phyloP scores from a whole-genome alignment of 345 rosid genomes.

The Salix suchowensis region DNA sequence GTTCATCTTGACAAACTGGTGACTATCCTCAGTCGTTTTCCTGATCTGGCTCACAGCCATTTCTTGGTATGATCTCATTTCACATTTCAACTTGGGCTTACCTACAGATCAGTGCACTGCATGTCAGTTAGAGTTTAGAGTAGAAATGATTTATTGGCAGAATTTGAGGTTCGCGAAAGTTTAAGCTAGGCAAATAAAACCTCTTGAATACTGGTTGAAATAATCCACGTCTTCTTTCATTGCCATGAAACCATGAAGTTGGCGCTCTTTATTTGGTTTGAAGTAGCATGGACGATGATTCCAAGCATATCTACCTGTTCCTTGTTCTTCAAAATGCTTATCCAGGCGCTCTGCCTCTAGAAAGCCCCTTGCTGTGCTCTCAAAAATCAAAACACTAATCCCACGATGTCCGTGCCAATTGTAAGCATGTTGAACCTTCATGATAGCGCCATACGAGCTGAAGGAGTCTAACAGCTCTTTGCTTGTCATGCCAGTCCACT shows the following conservation, averaged over 20 bases:
- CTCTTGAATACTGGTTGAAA: constrained; percentile 61
- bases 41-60: constrained; percentile 55
- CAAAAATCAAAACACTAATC: constrained; percentile 68
- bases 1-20: constrained; percentile 49
- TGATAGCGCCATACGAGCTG: constrained; percentile 43
- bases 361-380: constrained; percentile 65
- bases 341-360: constrained; percentile 70
- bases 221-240: constrained; percentile 52
- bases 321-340: constrained; percentile 53
- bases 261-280: constrained; percentile 55
- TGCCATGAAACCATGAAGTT: constrained; percentile 72
- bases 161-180: not conserved
- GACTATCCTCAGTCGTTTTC: constrained; percentile 60
- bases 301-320: constrained; percentile 70
- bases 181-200: constrained; percentile 18
- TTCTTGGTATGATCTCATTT: constrained; percentile 69
- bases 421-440: constrained; percentile 68
- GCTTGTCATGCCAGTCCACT: constrained; percentile 84
- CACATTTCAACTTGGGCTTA: constrained; percentile 51
- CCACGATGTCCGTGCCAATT: constrained; percentile 82
- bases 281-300: constrained; percentile 18
- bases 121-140: not conserved
- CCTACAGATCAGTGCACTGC: constrained; percentile 33
- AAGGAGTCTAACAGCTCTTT: constrained; percentile 70
- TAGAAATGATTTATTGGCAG: not conserved